Base-by-base conservation (phyloP, 768 basidiomycete species). In the Amanita polypyramis region DNA sequence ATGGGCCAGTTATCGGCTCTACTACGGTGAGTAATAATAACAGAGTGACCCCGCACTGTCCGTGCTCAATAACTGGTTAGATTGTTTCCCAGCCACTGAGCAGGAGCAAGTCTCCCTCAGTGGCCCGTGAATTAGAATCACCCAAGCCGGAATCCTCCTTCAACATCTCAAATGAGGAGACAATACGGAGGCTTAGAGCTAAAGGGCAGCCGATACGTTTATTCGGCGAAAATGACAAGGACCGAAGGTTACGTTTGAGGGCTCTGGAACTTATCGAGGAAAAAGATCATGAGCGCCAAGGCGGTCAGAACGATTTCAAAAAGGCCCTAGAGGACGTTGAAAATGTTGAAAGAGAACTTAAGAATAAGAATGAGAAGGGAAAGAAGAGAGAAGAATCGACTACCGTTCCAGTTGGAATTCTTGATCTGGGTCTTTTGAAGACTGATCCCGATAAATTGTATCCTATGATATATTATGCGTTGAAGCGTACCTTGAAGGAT, bases 201-300 rank as follows among this genome's bases (percentile, higher is more conserved):
- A 95, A 96, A 60, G 91, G 88, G 19, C 94, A 98, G 60, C 96
- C 96, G 3, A 87, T 98, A 52, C 79, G 92, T 23, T 69, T 99
- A 7, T 99, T 99, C 59, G 96, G 83, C 27, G 96, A 99, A 62
- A 80, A 83, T 0, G 96, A 99, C 69, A 91, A 93, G 68, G 96
- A 97, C 21, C 76, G 96, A 8, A 72, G 93, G 27, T 66, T 97
- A 11, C 80, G 96, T 11, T 68, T 99, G 11, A 79, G 96, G 44
- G 95, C 96, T 1, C 70, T 99, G 12, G 96, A 99, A 61, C 78
- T 99, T 32, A 88, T 97, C 47, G 96, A 99, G 59, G 90, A 93
- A 65, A 85, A 83, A 46, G 87, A 82, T 2, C 76, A 80, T 50
- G 84, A 89, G 49, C 74, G 79, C 29, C 80, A 80, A 43, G 85